Base-by-base conservation (phyloP, 805 yeast species). In the Sugiyamaella valdiviana region DNA sequence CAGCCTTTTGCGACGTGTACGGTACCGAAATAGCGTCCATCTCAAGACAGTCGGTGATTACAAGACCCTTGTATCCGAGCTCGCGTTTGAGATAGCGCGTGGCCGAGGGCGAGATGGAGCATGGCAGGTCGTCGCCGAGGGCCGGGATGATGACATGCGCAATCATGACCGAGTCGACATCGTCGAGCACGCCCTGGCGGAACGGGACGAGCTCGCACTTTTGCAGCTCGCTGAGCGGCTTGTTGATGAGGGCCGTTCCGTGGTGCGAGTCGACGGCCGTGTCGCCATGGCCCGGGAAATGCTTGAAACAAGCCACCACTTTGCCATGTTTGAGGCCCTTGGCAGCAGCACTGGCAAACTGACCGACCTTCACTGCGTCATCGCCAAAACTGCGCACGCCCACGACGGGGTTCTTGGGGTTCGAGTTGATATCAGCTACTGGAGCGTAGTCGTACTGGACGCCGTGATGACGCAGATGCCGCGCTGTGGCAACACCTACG, bases 201-300 rank as follows among this genome's bases (percentile, higher is more conserved):
- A 77, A 79, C 2, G 83, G 82, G 7, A 73, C 63, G 43, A 71
- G 64, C 56, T 75, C 76, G 58, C 70, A 72, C 39, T 67, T 66
- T 42, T 72, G 69, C 39, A 79, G 61, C 54, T 76, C 80, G 19
- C 71, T 75, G 39, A 74, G 60, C 2, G 77, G 68, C 46, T 78
- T 82, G 5, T 73, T 66, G 61, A 78, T 71, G 72, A 76, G 74
- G 3, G 82, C 82, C 22, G 78, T 58, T 49, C 78, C 82, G 36
- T 76, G 64, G 43, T 77, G 62, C 4, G 77, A 72, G 55, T 78
- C 81, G 5, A 78, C 78, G 21, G 72, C 69, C 1, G 81, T 80
- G 48, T 75, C 74, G 2, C 83, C 83, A 44, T 76, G 76, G 1
- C 84, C 84, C 1, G 84, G 84, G 56, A 79, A 79, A 63, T 79